Evolutionary conservation across 1,284 basidiomycete genomes (phyloP).

Genomic region (Ceratobasidium sp.): DNA sequence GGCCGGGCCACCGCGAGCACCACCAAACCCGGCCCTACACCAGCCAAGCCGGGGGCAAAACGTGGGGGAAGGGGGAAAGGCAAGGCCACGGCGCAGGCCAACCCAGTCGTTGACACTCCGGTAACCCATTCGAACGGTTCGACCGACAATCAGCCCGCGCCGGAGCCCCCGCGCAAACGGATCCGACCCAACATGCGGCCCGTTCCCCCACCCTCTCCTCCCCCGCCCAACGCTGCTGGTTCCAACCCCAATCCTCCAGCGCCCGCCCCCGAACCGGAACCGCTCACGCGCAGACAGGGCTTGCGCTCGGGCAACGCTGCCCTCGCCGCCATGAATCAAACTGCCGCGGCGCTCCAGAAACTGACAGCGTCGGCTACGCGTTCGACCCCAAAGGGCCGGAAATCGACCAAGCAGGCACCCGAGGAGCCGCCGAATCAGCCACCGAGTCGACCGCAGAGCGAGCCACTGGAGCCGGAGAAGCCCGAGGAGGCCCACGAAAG

Average conservation of each 20-base stretch:
- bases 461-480: constrained; percentile 4
- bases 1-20: not conserved
- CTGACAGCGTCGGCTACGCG: not conserved
- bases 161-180: constrained; percentile 5
- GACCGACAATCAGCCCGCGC: not conserved
- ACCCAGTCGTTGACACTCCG: not conserved
- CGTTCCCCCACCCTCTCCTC: constrained; percentile 10
- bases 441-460: too few relatives aligned
- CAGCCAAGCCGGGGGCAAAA: not conserved
- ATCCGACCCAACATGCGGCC: constrained; percentile 15
- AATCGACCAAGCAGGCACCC: not conserved
- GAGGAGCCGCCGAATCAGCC: not conserved
- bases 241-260: not conserved
- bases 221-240: not conserved
- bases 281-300: not conserved
- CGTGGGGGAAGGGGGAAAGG: not conserved
- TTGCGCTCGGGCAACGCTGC: constrained; percentile 9
- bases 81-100: not conserved
- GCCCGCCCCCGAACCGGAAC: not conserved
- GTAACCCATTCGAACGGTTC: not conserved
- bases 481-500: constrained; percentile 12
- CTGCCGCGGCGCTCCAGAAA: not conserved
- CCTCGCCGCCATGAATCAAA: constrained; percentile 10
- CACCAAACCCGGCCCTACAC: not conserved
- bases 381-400: not conserved